Evolutionary conservation across 306 rosid species (phyloP).

Genomic region (Dicorynia guianensis): DNA sequence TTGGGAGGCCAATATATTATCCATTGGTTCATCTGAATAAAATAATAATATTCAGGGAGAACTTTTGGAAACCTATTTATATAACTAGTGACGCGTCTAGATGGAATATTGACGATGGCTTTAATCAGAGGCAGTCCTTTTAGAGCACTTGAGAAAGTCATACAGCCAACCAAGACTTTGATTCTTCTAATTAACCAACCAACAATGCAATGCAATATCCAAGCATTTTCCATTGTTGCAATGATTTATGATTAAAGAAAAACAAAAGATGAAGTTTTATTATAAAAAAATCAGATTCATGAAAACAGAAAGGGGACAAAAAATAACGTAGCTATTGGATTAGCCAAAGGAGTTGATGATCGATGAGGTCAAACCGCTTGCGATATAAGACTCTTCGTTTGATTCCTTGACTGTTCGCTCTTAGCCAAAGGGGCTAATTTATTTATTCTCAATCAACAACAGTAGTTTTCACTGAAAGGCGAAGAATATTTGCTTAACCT

Average conservation of each 20-base stretch:
- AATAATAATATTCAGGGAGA: neutral
- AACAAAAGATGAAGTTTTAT: neutral
- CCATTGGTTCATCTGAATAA: conserved; percentile 5
- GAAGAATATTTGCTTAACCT: neutral
- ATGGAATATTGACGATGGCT: conserved; percentile 25
- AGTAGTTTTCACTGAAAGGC: neutral
- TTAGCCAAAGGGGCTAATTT: too few relatives aligned
- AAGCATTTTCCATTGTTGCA: neutral
- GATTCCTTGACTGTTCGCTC: neutral
- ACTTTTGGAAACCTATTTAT: neutral
- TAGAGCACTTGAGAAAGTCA: neutral
- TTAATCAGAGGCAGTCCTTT: conserved; percentile 4
- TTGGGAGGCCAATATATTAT: neutral
- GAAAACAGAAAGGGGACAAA: neutral
- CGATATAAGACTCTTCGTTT: neutral
- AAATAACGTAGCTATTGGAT: neutral
- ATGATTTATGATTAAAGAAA: neutral
- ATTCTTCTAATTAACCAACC: neutral
- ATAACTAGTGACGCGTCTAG: conserved; percentile 19
- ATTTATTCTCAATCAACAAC: too few relatives aligned
- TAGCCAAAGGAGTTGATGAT: neutral
- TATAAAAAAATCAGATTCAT: neutral
- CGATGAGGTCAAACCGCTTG: neutral
- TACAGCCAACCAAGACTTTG: neutral
- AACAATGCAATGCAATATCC: neutral